A percentile compares a stretch with the other conserved stretches of the same genome.
Evolutionary conservation across 306 rosid species (phyloP).

Genomic region (Argentina anserina): DNA sequence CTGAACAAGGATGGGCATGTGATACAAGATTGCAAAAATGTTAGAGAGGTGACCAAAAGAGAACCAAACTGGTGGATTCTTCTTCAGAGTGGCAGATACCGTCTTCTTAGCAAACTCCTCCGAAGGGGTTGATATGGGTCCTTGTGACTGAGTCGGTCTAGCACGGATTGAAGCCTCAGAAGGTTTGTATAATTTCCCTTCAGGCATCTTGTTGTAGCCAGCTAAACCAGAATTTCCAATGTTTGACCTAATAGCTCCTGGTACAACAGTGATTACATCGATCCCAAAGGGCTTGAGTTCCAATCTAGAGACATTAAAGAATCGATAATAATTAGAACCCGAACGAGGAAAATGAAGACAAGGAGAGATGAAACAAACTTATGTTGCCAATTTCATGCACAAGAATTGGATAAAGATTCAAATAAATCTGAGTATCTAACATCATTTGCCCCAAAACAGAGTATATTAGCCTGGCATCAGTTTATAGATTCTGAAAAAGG

Average conservation of each 20-base stretch:
- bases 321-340: not conserved
- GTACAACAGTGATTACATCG: conserved; percentile 72
- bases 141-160: conserved; percentile 57
- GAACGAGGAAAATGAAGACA: not conserved
- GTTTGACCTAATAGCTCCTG: conserved; percentile 79
- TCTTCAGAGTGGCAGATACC: conserved; percentile 56
- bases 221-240: conserved; percentile 52
- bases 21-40: conserved; percentile 54
- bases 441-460: not conserved
- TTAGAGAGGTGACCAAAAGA: conserved; percentile 51
- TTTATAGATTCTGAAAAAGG: not conserved
- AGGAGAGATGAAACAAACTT: not conserved
- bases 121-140: conserved; percentile 52
- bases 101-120: conserved; percentile 73
- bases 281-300: conserved; percentile 76
- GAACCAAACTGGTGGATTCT: conserved; percentile 84
- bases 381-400: not conserved
- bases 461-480: not conserved
- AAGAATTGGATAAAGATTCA: not conserved
- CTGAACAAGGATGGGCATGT: conserved; percentile 62
- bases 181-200: conserved; percentile 61
- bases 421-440: no score
- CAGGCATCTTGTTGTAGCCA: conserved; percentile 61
- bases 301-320: conserved; percentile 32
- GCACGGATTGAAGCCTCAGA: conserved; percentile 56